These are phyloP conservation scores for Porphyrellus sp. DNA, from an alignment of 1,284 basidiomycete genomes.

Conservation along the genomic window DNA sequence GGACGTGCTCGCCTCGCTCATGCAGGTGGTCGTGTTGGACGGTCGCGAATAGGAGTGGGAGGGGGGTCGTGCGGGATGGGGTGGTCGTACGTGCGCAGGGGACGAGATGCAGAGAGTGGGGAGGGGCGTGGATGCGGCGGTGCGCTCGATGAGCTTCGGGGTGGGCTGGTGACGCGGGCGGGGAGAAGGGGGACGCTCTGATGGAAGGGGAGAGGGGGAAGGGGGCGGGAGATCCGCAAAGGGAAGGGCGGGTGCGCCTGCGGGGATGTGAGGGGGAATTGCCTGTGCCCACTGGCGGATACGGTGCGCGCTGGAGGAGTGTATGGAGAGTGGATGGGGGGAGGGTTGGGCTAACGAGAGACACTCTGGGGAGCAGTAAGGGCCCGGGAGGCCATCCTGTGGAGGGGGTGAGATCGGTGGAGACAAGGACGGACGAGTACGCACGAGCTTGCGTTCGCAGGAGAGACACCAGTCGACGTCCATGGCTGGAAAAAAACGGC, in stretches of 20 bases:
- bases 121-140: constrained; percentile 30
- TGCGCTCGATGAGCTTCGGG: constrained; percentile 35
- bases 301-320: constrained; percentile 10
- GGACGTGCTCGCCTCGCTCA: constrained; percentile 35
- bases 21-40: constrained; percentile 18
- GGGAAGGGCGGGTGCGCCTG: constrained; percentile 30
- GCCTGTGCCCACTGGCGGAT: constrained; percentile 32
- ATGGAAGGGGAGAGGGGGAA: background rate
- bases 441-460: constrained; percentile 54
- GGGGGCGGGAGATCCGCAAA: constrained; percentile 18
- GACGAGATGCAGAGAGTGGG: constrained; percentile 31
- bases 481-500: constrained; percentile 37
- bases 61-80: constrained; percentile 17
- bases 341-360: constrained; percentile 33
- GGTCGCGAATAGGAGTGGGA: constrained; percentile 24
- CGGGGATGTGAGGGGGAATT: constrained; percentile 33
- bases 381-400: constrained; percentile 43
- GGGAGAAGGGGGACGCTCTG: constrained; percentile 20
- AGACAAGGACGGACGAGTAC: constrained; percentile 22
- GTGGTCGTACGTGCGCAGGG: constrained; percentile 23
- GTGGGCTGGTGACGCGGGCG: constrained; percentile 24
- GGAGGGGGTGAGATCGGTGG: constrained; percentile 11
- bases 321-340: background rate
- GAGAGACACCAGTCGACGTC: constrained; percentile 68
- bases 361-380: constrained; percentile 59